Conservation (phyloP, 1,284 basidiomycete genomes). For the Stereum hirsutum region DNA sequence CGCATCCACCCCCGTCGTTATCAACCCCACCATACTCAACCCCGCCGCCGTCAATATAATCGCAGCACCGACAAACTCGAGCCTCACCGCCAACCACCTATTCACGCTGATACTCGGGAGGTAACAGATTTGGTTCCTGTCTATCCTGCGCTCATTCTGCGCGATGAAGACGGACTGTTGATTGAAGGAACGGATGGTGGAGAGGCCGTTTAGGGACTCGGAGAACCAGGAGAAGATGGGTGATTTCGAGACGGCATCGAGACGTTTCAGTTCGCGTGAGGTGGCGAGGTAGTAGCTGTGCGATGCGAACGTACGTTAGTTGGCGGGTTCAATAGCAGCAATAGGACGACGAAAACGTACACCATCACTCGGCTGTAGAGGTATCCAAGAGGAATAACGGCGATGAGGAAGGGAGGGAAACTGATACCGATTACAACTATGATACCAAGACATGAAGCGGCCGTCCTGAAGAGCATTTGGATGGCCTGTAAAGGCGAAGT, state of each 20-base stretch:
- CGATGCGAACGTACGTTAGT: slow-evolving; percentile 1
- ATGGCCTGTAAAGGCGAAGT: slow-evolving; percentile 38
- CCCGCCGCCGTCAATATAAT: slow-evolving; percentile 74
- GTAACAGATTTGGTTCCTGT: slow-evolving; percentile 80
- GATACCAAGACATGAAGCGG: slow-evolving; percentile 60
- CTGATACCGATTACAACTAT: slow-evolving; percentile 70
- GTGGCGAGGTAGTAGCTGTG: slow-evolving; percentile 83
- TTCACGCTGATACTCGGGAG: slow-evolving; percentile 68
- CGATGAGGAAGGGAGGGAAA: slow-evolving; percentile 78
- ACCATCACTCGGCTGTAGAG: slow-evolving; percentile 74
- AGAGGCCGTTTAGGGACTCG: slow-evolving; percentile 78
- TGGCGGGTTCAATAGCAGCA: slow-evolving; percentile 16
- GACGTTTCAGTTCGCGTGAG: slow-evolving; percentile 85
- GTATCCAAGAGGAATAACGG: slow-evolving; percentile 66
- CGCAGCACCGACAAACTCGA: slow-evolving; percentile 79
- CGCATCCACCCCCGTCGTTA: slow-evolving; percentile 73
- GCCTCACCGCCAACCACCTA: slow-evolving; percentile 70
- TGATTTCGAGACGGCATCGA: slow-evolving; percentile 85
- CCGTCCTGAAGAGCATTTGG: slow-evolving; percentile 56
- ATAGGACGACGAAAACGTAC: slow-evolving; percentile 24
- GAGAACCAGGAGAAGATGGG: slow-evolving; percentile 90
- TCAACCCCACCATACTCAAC: slow-evolving; percentile 63
- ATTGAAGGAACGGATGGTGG: slow-evolving; percentile 79
- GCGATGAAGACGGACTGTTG: slow-evolving; percentile 70
- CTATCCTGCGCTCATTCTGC: slow-evolving; percentile 73